Base-by-base conservation (phyloP, 495 filamentous ascomycete species). In the Neurospora sublineolata region DNA sequence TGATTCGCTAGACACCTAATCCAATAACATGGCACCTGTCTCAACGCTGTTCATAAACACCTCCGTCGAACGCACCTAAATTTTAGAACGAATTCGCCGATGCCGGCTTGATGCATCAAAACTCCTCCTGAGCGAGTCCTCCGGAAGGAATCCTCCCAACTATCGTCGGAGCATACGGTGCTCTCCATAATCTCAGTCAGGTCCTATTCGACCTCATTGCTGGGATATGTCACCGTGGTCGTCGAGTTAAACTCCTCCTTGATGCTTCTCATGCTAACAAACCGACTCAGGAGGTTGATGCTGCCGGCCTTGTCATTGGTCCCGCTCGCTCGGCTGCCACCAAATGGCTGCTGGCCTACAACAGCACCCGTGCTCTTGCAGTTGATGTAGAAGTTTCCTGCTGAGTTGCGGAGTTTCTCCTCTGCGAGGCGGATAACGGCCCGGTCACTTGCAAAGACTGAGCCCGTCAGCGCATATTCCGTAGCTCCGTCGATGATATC, bases 271-370 rank as follows among this genome's bases (percentile, higher is more conserved):
- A 90, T 82, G 81, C 91, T 94, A 27, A 95, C 92, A 78, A 96
- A 97, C 67, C 93, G 84, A 37, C 85, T 86, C 73, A 97, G 78
- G 69, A 97, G 79, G 77, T 89, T 91, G 72, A 85, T 84, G 78
- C 90, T 93, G 18, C 93, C 93, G 10, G 93, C 93, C 86, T 97
- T 97, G 82, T 97, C 93, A 75, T 95, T 95, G 60, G 93, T 97
- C 16, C 93, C 93, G 75, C 91, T 94, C 11, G 92, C 92, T 73
- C 93, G 86, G 46, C 90, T 89, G 69, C 93, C 93, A 64, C 93
- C 93, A 80, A 97, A 97, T 37, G 93, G 91, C 81, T 97, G 93
- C 86, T 97, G 93, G 16, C 93, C 93, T 3, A 97, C 93, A 42
- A 97, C 93, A 10, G 93, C 93, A 68, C 93, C 93, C 3, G 93